Evolutionary conservation across 139 green algal species (phyloP).

Genomic region (Chloropicon primus): DNA sequence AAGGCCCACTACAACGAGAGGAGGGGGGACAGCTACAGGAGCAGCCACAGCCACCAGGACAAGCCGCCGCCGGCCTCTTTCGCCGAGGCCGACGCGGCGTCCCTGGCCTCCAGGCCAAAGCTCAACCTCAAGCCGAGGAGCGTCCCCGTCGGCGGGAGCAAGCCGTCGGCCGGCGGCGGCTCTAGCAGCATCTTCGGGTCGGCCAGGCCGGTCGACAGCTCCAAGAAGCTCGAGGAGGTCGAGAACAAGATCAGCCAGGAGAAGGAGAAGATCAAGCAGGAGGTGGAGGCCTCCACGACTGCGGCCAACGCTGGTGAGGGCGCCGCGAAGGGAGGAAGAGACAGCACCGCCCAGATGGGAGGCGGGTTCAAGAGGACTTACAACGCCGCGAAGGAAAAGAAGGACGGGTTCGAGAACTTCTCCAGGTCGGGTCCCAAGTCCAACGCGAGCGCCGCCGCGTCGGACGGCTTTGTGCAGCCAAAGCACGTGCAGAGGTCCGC

Average conservation of each 20-base stretch:
- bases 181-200: background rate
- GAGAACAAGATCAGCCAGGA: background rate
- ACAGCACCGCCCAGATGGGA: background rate
- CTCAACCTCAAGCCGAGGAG: background rate
- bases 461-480: background rate
- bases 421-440: no score
- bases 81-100: background rate
- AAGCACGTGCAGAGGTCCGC: background rate
- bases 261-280: background rate
- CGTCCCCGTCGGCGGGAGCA: background rate
- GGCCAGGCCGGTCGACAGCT: background rate
- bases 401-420: no score
- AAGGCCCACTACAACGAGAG: background rate
- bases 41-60: background rate
- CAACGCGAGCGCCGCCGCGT: no score
- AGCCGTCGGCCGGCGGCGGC: background rate
- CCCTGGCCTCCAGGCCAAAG: background rate
- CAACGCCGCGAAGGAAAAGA: background rate
- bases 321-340: no score
- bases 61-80: background rate
- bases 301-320: background rate
- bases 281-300: background rate
- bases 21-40: no score
- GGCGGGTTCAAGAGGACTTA: background rate
- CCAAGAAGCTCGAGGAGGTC: background rate